Evolutionary conservation across 352 stramenopile genomes (phyloP), one percentile per base, ranked within the genome.

Genomic region (Globisporangium middletonii): DNA sequence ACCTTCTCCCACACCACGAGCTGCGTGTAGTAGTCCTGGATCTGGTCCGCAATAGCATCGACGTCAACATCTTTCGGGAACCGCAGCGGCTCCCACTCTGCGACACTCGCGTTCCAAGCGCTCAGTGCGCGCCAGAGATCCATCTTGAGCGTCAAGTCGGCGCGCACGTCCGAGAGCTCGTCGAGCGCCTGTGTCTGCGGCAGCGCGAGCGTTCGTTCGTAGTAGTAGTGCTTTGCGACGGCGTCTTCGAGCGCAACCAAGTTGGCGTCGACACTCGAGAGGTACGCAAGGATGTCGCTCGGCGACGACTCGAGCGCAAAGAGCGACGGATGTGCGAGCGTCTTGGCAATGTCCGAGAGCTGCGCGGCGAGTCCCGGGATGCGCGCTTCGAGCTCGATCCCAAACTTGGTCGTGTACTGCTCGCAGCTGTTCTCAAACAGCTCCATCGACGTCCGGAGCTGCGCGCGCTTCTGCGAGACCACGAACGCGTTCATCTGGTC

Each of bases 401-500:
- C 68, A 60, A 92, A 92, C 47, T 89, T 91, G 8, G 80, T 74
- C 13, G 72, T 82, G 60, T 92, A 92, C 51, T 85, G 71, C 18
- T 89, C 78, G 54, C 73, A 83, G 28, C 68, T 82, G 38, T 57
- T 84, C 62, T 89, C 80, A 55, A 92, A 88, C 2, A 88, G 44
- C 44, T 91, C 80, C 64, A 89, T 89, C 2, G 83, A 91, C 3
- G 79, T 82, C 43, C 80, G 84, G 30, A 92, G 59, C 55, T 91
- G 83, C 2, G 78, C 66, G n/a, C 66, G 73, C 60, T 88, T 88
- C 42, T 92, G 83, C 0, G 83, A 84, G 2, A 91, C 60, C 43
- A 91, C 50, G 56, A 91, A 89, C 13, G 77, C 75, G 43, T 89
- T 89, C 50, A 83, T 85, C 55, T 89, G 78, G 33, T 92, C 83